Percentiles rank a stretch among this genome's conserved stretches.
Evolutionary conservation across 2,329 filamentous ascomycete genomes (phyloP).

Genomic region (Dryadomyces quercus-mongolicae): DNA sequence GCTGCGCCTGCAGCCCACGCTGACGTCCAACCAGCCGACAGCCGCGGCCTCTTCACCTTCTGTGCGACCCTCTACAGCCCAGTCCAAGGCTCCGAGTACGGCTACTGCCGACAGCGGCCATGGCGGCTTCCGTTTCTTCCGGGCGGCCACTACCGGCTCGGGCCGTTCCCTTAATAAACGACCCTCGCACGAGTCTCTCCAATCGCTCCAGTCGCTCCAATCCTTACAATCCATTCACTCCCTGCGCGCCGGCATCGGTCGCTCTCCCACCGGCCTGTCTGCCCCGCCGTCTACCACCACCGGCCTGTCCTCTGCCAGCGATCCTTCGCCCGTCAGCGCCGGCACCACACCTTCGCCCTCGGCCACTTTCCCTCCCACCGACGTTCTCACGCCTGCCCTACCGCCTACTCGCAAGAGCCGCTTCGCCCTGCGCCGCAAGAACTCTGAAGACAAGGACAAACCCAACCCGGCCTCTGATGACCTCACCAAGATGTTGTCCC

Average conservation of each 20-base stretch:
- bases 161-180: constrained; percentile 35
- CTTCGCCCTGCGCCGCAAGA: constrained; percentile 42
- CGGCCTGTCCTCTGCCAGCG: no score
- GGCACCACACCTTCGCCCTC: no score
- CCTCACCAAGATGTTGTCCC: constrained; percentile 88
- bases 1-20: constrained; percentile 69
- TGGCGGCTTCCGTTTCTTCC: constrained; percentile 40
- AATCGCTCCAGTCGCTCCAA: constrained; percentile 9
- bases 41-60: background rate
- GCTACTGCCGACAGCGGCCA: constrained; percentile 30
- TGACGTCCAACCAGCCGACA: constrained; percentile 42
- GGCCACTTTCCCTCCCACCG: no score
- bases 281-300: constrained; percentile 21
- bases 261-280: constrained; percentile 34
- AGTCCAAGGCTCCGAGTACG: constrained; percentile 34
- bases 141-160: constrained; percentile 26
- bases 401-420: constrained; percentile 23
- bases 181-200: constrained; percentile 44
- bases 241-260: constrained; percentile 25
- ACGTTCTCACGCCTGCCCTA: no score
- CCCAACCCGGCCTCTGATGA: constrained; percentile 59
- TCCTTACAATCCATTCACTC: background rate
- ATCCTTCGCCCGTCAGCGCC: background rate
- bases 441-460: constrained; percentile 17
- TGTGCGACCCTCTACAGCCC: constrained; percentile 13